A percentile compares a stretch with the other conserved stretches of the same genome.
Evolutionary conservation across 2,329 filamentous ascomycete species (phyloP).

Genomic region (Alternaria longipes): DNA sequence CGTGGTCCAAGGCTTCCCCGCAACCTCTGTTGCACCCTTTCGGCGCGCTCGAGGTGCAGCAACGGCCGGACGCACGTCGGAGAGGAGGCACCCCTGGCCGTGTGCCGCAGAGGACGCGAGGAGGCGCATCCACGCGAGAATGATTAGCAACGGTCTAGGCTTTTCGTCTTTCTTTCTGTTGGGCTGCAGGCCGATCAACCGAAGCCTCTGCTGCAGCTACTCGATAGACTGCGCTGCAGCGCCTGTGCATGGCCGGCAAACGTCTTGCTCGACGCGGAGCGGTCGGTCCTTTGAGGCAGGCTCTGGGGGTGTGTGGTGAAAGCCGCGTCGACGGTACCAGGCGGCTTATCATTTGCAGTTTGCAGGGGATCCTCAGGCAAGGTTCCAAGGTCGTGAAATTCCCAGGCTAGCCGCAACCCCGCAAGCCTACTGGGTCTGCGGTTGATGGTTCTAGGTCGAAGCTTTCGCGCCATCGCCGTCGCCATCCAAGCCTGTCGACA

Average conservation of each 20-base stretch:
- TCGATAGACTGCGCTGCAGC: constrained; percentile 4
- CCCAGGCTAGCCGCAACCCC: constrained; percentile 12
- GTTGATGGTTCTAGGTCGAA: constrained; percentile 14
- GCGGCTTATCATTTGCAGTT: not conserved
- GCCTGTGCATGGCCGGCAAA: constrained; percentile 12
- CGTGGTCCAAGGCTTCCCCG: not conserved
- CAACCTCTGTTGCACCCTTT: not conserved
- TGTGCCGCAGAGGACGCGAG: not conserved
- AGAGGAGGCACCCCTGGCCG: not conserved
- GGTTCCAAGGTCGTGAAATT: constrained; percentile 6
- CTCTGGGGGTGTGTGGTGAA: constrained; percentile 11
- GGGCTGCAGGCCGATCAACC: constrained; percentile 31
- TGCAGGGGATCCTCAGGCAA: constrained; percentile 3
- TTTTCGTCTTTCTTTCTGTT: constrained; percentile 18
- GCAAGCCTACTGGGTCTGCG: constrained; percentile 8
- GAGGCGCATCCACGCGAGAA: constrained; percentile 11
- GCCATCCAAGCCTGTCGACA: constrained; percentile 15
- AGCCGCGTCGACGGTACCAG: constrained; percentile 1
- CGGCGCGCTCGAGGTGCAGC: constrained; percentile 1
- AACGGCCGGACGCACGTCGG: not conserved
- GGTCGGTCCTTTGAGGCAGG: not conserved
- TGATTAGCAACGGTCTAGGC: constrained; percentile 26
- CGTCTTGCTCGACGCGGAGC: constrained; percentile 8
- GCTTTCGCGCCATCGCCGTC: constrained; percentile 16
- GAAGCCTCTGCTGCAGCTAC: constrained; percentile 21